Percentiles rank a stretch among this genome's conserved stretches.
Evolutionary conservation across 2,329 filamentous ascomycete genomes (phyloP).

Genomic region (Cladosporium halotolerans): DNA sequence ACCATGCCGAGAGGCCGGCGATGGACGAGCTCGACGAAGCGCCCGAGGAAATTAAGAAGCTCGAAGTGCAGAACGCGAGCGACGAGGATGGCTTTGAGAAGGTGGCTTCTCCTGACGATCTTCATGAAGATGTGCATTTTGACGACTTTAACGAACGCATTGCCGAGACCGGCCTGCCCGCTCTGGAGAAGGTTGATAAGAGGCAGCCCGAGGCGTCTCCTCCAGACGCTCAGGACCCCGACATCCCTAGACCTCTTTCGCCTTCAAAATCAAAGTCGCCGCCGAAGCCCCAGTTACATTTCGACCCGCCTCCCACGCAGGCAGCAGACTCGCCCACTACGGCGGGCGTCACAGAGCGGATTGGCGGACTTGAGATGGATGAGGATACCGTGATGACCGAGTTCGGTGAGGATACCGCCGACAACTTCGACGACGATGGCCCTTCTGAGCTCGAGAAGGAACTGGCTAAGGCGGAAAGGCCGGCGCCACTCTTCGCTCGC

Average conservation of each 20-base stretch:
- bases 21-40: slow-evolving; percentile 40
- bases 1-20: slow-evolving; percentile 43
- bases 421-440: slow-evolving; percentile 26
- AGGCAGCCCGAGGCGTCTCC: slow-evolving; percentile 15
- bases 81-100: slow-evolving; percentile 95
- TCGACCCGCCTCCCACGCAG: slow-evolving; percentile 25
- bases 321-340: slow-evolving; percentile 45
- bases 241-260: slow-evolving; percentile 26
- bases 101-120: slow-evolving; percentile 62
- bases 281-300: slow-evolving; percentile 17
- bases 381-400: slow-evolving; percentile 49
- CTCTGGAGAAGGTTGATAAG: slow-evolving; percentile 25
- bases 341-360: slow-evolving; percentile 48
- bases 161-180: slow-evolving; percentile 22
- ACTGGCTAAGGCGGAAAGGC: slow-evolving; percentile 49
- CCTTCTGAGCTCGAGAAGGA: slow-evolving; percentile 28
- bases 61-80: slow-evolving; percentile 73
- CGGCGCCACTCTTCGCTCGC: slow-evolving; percentile 57
- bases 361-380: slow-evolving; percentile 54
- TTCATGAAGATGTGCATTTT: slow-evolving; percentile 56
- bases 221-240: slow-evolving; percentile 14
- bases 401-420: slow-evolving; percentile 25
- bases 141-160: slow-evolving; percentile 59
- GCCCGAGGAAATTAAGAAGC: slow-evolving; percentile 60
- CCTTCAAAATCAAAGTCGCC: slow-evolving; percentile 23